Evolutionary conservation across 106 monocot genomes (phyloP).

Genomic region (Dendrobium catenatum): DNA sequence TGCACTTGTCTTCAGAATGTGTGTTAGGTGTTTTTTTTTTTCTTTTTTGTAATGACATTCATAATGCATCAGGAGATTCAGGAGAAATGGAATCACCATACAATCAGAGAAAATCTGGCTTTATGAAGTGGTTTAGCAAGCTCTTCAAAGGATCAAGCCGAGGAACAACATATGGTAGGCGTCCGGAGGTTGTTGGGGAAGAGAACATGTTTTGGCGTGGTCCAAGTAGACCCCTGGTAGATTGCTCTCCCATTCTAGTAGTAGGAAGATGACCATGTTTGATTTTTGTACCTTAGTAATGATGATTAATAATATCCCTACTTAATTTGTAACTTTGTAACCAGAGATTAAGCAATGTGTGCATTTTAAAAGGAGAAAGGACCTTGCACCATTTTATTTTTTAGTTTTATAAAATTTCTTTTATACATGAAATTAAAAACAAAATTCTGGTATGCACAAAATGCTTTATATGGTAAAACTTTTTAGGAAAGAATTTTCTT

Average conservation of each 20-base stretch:
- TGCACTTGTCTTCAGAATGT: not conserved
- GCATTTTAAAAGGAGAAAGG: not conserved
- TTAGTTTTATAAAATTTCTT: not conserved
- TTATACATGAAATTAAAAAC: not conserved
- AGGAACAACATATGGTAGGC: conserved; percentile 33
- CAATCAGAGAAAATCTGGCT: conserved; percentile 50
- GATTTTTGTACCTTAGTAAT: not conserved
- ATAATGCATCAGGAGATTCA: conserved; percentile 26
- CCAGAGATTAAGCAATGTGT: not conserved
- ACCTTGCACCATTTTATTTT: not conserved
- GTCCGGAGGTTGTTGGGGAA: conserved; percentile 35
- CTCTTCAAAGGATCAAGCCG: conserved; percentile 53
- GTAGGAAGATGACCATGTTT: not conserved
- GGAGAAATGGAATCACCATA: conserved; percentile 21
- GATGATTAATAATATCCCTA: not conserved
- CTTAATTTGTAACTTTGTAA: not conserved
- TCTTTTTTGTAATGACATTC: not conserved
- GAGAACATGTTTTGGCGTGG: conserved; percentile 59
- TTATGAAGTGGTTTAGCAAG: conserved; percentile 84
- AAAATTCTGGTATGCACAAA: not conserved
- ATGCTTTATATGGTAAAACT: not conserved
- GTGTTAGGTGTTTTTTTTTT: not conserved
- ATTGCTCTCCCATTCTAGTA: not conserved
- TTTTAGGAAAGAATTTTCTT: not conserved
- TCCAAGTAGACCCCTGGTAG: conserved; percentile 60